Percentiles rank a stretch among this genome's conserved stretches.
Conservation (phyloP, 2,329 filamentous ascomycete species). For the Colletotrichum shisoi region DNA sequence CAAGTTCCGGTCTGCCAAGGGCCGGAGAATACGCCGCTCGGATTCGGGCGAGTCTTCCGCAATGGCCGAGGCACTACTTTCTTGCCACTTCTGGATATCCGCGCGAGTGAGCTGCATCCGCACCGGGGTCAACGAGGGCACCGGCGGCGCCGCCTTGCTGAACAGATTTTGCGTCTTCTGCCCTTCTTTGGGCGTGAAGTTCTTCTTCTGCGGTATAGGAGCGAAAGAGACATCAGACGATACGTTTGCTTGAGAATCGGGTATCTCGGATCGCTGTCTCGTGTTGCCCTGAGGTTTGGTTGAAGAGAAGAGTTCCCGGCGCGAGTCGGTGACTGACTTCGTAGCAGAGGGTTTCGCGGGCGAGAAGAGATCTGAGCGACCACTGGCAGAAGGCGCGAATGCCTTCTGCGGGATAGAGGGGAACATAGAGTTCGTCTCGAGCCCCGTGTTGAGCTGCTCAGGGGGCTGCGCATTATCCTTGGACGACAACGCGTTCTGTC, state of each 20-base stretch:
- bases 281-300: neutral
- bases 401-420: slow-evolving; percentile 48
- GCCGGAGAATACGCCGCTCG: slow-evolving; percentile 54
- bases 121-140: slow-evolving; percentile 49
- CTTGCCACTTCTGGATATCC: slow-evolving; percentile 54
- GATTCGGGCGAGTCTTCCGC: slow-evolving; percentile 52
- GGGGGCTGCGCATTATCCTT: slow-evolving; percentile 28
- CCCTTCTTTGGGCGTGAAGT: slow-evolving; percentile 57
- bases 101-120: slow-evolving; percentile 54
- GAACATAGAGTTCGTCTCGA: slow-evolving; percentile 54
- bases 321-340: slow-evolving; percentile 13
- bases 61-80: slow-evolving; percentile 50
- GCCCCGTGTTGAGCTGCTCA: slow-evolving; percentile 37
- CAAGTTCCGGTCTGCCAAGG: slow-evolving; percentile 59
- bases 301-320: slow-evolving; percentile 26
- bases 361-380: slow-evolving; percentile 50
- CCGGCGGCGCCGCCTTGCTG: slow-evolving; percentile 45
- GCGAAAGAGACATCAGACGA: slow-evolving; percentile 48
- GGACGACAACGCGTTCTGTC: slow-evolving; percentile 23
- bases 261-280: slow-evolving; percentile 33
- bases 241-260: slow-evolving; percentile 44
- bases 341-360: slow-evolving; percentile 42
- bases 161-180: slow-evolving; percentile 52
- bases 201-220: slow-evolving; percentile 56
- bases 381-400: slow-evolving; percentile 46